These are phyloP conservation scores for Phytophthora ohioensis DNA, from an alignment of 352 stramenopile genomes.

Conservation along the genomic window DNA sequence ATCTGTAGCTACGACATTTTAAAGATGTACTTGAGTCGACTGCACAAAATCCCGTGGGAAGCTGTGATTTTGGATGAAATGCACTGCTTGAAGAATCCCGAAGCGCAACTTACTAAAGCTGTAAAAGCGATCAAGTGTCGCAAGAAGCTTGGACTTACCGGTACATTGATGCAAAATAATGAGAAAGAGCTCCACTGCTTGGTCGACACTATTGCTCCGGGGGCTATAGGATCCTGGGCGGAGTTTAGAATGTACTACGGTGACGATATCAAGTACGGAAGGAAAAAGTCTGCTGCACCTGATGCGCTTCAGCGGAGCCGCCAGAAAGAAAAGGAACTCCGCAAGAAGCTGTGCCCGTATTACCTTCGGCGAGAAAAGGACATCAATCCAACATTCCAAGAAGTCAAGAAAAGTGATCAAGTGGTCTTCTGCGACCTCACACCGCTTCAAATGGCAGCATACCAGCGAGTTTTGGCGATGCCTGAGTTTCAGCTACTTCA, in stretches of 20 bases:
- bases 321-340: constrained; percentile 78
- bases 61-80: constrained; percentile 98
- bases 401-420: constrained; percentile 80
- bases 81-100: constrained; percentile 98
- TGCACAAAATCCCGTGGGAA: constrained; percentile 90
- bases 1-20: constrained; percentile 92
- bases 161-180: constrained; percentile 91
- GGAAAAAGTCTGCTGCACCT: constrained; percentile 77
- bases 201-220: constrained; percentile 76
- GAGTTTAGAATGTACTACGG: constrained; percentile 85
- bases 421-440: constrained; percentile 87
- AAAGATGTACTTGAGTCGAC: constrained; percentile 88
- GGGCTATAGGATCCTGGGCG: constrained; percentile 63
- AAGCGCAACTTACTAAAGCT: constrained; percentile 92
- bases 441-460: constrained; percentile 69
- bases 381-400: constrained; percentile 74
- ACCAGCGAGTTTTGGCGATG: constrained; percentile 76
- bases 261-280: constrained; percentile 85
- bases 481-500: constrained; percentile 77
- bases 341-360: constrained; percentile 62
- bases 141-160: constrained; percentile 87
- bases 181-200: constrained; percentile 85
- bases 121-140: constrained; percentile 73
- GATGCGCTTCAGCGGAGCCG: constrained; percentile 67
- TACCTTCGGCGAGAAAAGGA: constrained; percentile 81